Conservation (phyloP, 2,329 filamentous ascomycete species). For the Hypoxylon sp. region DNA sequence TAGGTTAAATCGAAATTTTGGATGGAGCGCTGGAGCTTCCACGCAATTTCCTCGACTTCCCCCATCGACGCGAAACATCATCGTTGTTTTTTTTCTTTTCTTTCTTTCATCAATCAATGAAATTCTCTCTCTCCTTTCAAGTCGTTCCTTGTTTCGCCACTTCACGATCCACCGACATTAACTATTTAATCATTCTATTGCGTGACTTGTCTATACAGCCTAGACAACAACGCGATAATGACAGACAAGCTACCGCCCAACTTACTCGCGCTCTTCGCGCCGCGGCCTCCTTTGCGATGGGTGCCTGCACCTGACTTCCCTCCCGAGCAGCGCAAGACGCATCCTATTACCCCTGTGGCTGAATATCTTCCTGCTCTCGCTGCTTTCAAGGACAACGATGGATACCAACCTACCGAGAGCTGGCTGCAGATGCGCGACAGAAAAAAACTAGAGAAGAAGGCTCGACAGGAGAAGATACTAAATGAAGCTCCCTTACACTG, state of each 20-base stretch:
- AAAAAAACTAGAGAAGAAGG: conserved; percentile 84
- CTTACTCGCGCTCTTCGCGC: conserved; percentile 93
- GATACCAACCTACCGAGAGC: conserved; percentile 87
- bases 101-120: conserved; percentile 43
- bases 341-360: conserved; percentile 79
- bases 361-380: conserved; percentile 80
- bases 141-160: conserved; percentile 36
- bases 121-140: conserved; percentile 32
- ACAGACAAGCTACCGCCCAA: conserved; percentile 97
- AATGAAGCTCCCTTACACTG: conserved; percentile 76
- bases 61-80: conserved; percentile 49
- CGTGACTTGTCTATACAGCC: conserved; percentile 2
- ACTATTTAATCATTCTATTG: conserved; percentile 14
- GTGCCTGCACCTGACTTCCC: conserved; percentile 86
- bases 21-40: conserved; percentile 31
- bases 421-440: conserved; percentile 92
- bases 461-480: conserved; percentile 73
- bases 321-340: conserved; percentile 84
- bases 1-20: conserved; percentile 26
- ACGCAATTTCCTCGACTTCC: conserved; percentile 44
- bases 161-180: background rate
- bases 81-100: conserved; percentile 15
- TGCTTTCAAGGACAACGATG: conserved; percentile 83
- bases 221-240: conserved; percentile 68
- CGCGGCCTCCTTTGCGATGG: conserved; percentile 91